Evolutionary conservation across 768 basidiomycete species (phyloP).

Genomic region (Chalciporus chontae): DNA sequence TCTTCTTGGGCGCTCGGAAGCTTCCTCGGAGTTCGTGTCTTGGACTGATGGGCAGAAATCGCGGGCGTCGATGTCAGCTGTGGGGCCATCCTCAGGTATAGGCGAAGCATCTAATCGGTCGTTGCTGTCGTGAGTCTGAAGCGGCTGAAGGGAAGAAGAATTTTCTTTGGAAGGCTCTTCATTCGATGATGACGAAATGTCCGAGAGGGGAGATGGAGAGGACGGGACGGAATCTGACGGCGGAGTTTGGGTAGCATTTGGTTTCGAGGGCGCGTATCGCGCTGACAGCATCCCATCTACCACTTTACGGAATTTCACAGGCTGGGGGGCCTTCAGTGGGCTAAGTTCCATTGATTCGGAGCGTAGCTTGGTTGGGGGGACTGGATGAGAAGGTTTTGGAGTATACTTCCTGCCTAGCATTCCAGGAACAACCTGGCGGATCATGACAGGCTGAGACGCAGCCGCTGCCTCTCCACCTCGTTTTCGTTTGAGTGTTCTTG

Average conservation of each 20-base stretch:
- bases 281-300: slow-evolving; percentile 35
- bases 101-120: slow-evolving; percentile 1
- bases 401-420: slow-evolving; percentile 30
- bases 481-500: slow-evolving; percentile 32
- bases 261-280: slow-evolving; percentile 22
- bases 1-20: slow-evolving; percentile 36
- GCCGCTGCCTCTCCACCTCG: slow-evolving; percentile 16
- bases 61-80: slow-evolving; percentile 7
- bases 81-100: slow-evolving; percentile 2
- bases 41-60: slow-evolving; percentile 11
- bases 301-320: slow-evolving; percentile 38
- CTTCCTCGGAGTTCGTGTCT: slow-evolving; percentile 3
- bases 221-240: neutral
- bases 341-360: slow-evolving; percentile 12
- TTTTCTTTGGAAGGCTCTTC: slow-evolving; percentile 14
- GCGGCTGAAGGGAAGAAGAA: neutral
- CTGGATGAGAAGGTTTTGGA: slow-evolving; percentile 19
- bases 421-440: slow-evolving; percentile 37
- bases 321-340: slow-evolving; percentile 22
- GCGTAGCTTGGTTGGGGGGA: slow-evolving; percentile 7
- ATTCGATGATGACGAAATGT: slow-evolving; percentile 20
- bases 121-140: neutral
- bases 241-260: slow-evolving; percentile 9
- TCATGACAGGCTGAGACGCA: slow-evolving; percentile 24
- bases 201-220: slow-evolving; percentile 20